Evolutionary conservation across 108 stramenopile species (phyloP).

Genomic region (Cylindrotheca closterium): DNA sequence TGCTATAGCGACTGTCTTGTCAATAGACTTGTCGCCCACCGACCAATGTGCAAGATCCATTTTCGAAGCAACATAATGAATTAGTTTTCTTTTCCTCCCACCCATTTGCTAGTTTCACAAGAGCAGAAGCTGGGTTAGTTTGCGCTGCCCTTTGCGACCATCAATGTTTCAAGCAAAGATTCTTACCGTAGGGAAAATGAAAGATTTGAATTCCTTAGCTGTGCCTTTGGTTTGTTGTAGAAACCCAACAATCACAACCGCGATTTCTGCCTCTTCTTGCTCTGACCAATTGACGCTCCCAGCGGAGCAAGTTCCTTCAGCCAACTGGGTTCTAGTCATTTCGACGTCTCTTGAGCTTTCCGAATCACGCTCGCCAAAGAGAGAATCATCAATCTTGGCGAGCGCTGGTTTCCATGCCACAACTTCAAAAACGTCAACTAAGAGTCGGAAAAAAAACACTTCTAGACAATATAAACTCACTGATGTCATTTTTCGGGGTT

Average conservation of each 20-base stretch:
- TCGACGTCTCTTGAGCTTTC: slow-evolving; percentile 45
- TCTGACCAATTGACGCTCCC: slow-evolving; percentile 48
- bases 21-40: slow-evolving; percentile 52
- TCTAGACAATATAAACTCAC: slow-evolving; percentile 47
- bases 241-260: slow-evolving; percentile 36
- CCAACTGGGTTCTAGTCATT: slow-evolving; percentile 40
- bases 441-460: background rate
- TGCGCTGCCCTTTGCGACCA: slow-evolving; percentile 26
- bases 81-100: slow-evolving; percentile 54
- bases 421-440: background rate
- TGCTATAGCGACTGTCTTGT: slow-evolving; percentile 66
- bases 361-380: slow-evolving; percentile 17
- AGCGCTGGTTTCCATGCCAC: background rate
- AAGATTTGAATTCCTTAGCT: slow-evolving; percentile 6
- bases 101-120: slow-evolving; percentile 38
- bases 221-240: slow-evolving; percentile 11
- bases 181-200: slow-evolving; percentile 27
- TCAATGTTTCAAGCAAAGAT: slow-evolving; percentile 4
- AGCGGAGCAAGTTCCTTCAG: background rate
- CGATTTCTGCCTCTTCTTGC: slow-evolving; percentile 49
- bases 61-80: slow-evolving; percentile 63
- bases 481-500: slow-evolving; percentile 75
- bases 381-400: background rate
- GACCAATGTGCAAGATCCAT: slow-evolving; percentile 60
- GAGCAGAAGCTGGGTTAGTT: background rate